These are phyloP conservation scores for Pezicula carpinea DNA, from an alignment of 2,329 filamentous ascomycete genomes.

Conservation along the genomic window DNA sequence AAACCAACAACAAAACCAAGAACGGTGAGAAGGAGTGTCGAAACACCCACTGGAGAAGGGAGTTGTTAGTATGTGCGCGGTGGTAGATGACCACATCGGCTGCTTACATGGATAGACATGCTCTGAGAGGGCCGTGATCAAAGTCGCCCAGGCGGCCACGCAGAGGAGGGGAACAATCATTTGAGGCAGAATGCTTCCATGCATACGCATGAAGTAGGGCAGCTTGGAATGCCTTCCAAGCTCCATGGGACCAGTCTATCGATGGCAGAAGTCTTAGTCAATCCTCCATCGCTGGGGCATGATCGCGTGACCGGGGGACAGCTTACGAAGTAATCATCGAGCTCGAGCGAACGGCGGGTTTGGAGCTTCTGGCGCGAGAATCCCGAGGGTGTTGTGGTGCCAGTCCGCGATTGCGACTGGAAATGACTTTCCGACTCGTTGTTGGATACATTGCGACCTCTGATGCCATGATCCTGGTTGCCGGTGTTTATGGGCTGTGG, in stretches of 20 bases:
- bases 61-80: background rate
- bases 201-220: constrained; percentile 70
- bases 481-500: no score
- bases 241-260: constrained; percentile 54
- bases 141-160: constrained; percentile 60
- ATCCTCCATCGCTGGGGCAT: no score
- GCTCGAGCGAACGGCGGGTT: background rate
- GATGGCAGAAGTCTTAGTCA: no score
- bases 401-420: no score
- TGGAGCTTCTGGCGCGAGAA: no score
- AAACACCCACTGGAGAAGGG: constrained; percentile 43
- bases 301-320: no score
- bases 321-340: constrained; percentile 26
- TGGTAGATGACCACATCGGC: constrained; percentile 8
- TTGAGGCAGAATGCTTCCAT: constrained; percentile 70
- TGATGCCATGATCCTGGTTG: no score
- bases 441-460: no score
- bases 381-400: no score
- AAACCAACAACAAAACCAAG: constrained; percentile 79
- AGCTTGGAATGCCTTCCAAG: constrained; percentile 71
- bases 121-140: constrained; percentile 45
- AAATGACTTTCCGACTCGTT: no score
- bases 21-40: constrained; percentile 67
- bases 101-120: constrained; percentile 9
- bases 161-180: constrained; percentile 66